Evolutionary conservation across 306 rosid species (phyloP).

Genomic region (Gastrolobium villosum): DNA sequence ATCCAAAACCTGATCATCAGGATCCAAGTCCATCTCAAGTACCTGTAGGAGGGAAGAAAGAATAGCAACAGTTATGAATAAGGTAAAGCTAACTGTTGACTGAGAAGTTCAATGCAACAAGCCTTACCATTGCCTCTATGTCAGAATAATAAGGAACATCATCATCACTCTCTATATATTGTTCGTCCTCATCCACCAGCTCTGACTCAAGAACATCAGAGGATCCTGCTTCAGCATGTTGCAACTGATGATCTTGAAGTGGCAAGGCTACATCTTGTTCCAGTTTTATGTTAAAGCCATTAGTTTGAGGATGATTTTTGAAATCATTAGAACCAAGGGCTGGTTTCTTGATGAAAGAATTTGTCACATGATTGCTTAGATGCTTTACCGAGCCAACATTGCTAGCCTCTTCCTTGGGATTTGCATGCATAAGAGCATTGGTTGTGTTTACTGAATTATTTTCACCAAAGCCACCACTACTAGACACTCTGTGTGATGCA

Average conservation of each 20-base stretch:
- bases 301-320: conserved; percentile 53
- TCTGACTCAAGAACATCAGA: conserved; percentile 52
- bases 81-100: conserved; percentile 38
- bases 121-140: conserved; percentile 91
- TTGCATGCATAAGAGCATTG: conserved; percentile 47
- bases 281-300: conserved; percentile 56
- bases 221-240: conserved; percentile 56
- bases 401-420: conserved; percentile 53
- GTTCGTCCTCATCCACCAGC: conserved; percentile 65
- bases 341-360: conserved; percentile 56
- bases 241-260: conserved; percentile 55
- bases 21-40: conserved; percentile 97
- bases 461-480: conserved; percentile 51
- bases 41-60: conserved; percentile 62
- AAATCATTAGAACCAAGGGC: conserved; percentile 51
- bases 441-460: conserved; percentile 51
- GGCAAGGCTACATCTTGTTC: conserved; percentile 55
- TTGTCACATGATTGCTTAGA: conserved; percentile 49
- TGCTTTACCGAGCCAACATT: conserved; percentile 49
- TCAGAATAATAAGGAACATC: conserved; percentile 93
- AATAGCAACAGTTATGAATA: conserved; percentile 24
- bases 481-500: conserved; percentile 50
- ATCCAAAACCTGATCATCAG: conserved; percentile 73
- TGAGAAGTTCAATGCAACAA: conserved; percentile 16
- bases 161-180: conserved; percentile 71